Evolutionary conservation across 2,329 filamentous ascomycete species (phyloP).

Genomic region (Verticillium zaregamsianum): DNA sequence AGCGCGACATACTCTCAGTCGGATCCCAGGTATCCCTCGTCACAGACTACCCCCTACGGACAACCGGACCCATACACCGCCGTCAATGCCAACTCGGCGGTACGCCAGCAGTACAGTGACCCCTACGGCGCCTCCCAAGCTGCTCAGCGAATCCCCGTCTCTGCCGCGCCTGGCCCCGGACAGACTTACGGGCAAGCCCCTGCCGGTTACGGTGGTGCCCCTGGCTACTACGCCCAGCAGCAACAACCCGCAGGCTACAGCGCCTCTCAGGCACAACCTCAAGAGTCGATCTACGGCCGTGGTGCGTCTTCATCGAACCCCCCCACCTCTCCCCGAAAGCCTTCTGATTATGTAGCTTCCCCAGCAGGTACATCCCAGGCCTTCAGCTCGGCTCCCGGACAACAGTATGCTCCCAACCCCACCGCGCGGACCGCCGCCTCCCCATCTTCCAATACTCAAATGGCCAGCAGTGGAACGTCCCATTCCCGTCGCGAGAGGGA

Average conservation of each 20-base stretch:
- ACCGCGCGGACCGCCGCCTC: constrained; percentile 28
- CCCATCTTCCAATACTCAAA: constrained; percentile 33
- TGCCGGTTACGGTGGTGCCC: constrained; percentile 11
- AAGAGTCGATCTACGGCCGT: constrained; percentile 55
- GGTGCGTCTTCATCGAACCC: constrained; percentile 45
- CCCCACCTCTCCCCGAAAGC: constrained; percentile 7
- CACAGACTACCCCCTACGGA: constrained; percentile 10
- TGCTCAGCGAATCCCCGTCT: constrained; percentile 7
- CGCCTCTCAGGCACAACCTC: constrained; percentile 28
- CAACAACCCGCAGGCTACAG: constrained; percentile 5
- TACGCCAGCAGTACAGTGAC: constrained; percentile 5
- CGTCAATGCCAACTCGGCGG: constrained; percentile 1
- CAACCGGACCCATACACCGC: constrained; percentile 9
- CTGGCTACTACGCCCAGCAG: constrained; percentile 20
- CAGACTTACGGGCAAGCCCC: constrained; percentile 11
- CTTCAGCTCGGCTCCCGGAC: constrained; percentile 32
- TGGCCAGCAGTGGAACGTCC: constrained; percentile 28
- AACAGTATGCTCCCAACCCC: constrained; percentile 48
- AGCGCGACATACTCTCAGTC: constrained; percentile 11
- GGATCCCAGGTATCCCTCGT: constrained; percentile 13
- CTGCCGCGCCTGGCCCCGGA: constrained; percentile 8
- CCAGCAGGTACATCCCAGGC: constrained; percentile 40
- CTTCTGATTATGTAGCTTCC: constrained; percentile 48
- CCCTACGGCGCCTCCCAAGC: constrained; percentile 8
- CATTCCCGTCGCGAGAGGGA: constrained; percentile 33